Conservation (phyloP, 1,284 basidiomycete species). For the Anthracocystis panici-leucophaei region DNA sequence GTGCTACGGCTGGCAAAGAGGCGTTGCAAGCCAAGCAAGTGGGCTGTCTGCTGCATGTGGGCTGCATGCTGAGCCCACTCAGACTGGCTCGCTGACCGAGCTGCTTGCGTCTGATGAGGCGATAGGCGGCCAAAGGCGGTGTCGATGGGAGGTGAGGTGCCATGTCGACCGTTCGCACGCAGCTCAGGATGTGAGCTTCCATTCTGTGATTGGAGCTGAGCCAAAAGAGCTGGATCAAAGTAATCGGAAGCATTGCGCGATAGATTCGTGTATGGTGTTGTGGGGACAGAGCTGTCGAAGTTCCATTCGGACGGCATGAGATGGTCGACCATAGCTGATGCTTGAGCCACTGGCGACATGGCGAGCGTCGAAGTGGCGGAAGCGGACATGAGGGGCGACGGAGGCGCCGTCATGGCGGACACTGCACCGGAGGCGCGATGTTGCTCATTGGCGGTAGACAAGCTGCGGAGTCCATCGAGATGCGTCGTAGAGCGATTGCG, state of each 20-base stretch:
- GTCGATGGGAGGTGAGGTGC: conserved; percentile 26
- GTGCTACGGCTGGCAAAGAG: conserved; percentile 49
- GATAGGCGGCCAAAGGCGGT: conserved; percentile 85
- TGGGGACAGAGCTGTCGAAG: conserved; percentile 27
- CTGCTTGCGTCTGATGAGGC: conserved; percentile 95
- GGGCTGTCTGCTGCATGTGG: conserved; percentile 47
- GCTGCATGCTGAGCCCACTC: conserved; percentile 48
- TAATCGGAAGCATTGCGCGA: conserved; percentile 42
- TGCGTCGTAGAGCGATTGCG: conserved; percentile 46
- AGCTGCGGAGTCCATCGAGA: conserved; percentile 25
- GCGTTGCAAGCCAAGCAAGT: conserved; percentile 41
- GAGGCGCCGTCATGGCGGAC: conserved; percentile 31
- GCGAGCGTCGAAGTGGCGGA: conserved; percentile 30
- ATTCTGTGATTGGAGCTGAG: conserved; percentile 35
- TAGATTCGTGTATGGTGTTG: conserved; percentile 20
- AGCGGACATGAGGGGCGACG: conserved; percentile 21
- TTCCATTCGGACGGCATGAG: conserved; percentile 30
- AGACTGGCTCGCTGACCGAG: conserved; percentile 94
- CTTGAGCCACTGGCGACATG: conserved; percentile 33
- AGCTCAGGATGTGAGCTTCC: conserved; percentile 41
- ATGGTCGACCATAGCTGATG: conserved; percentile 24
- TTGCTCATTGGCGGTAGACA: conserved; percentile 19
- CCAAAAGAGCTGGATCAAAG: conserved; percentile 39
- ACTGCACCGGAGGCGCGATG: background rate
- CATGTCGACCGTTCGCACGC: conserved; percentile 4